Evolutionary conservation across 2,329 filamentous ascomycete species (phyloP), one percentile per base, ranked within the genome.

Genomic region (Neoarthrinium moseri): DNA sequence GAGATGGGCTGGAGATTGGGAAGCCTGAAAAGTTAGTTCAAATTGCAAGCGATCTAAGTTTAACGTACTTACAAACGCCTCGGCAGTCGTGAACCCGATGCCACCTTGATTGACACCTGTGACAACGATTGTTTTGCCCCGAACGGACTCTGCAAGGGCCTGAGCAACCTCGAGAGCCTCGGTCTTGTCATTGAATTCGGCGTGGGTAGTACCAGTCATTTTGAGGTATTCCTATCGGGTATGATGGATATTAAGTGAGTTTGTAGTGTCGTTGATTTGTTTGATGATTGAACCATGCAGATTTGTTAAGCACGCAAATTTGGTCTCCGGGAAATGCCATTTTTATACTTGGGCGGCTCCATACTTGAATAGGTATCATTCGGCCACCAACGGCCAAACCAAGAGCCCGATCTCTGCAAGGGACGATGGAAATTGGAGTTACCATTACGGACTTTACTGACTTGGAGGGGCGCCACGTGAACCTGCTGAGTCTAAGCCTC

Each of bases 141-240:
- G 54, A 47, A 72, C 58, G 2, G 40, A 45, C 5, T 59, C 53
- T 7, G 57, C 51, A 43, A 72, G 71, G 13, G 59, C 58, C 30
- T 60, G 56, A 18, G 67, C 66, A 11, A 72, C 68, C 18, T 70
- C 66, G 7, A 64, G 43, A n/a, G 52, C 66, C 49, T 69, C 64
- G 13, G 70, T 72, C 0, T 61, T 49, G 2, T 46, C 46, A 39
- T 62, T 56, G 48, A 67, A 70, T 17, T 65, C 55, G 20, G 65
- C 48, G 49, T 69, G 51, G 15, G 64, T 65, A 40, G 63, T 67
- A 21, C 51, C 33, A n/a, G 58, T 48, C 58, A 61, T 60, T 24
- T 37, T 57, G 46, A 12, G n/a, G n/a, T n/a, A n/a, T n/a, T n/a
- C n/a, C n/a, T n/a, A n/a, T n/a, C n/a, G n/a, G n/a, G n/a, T n/a